phyloP scores from a whole-genome alignment of 805 yeast species.

The Saturnispora zaruensis region DNA sequence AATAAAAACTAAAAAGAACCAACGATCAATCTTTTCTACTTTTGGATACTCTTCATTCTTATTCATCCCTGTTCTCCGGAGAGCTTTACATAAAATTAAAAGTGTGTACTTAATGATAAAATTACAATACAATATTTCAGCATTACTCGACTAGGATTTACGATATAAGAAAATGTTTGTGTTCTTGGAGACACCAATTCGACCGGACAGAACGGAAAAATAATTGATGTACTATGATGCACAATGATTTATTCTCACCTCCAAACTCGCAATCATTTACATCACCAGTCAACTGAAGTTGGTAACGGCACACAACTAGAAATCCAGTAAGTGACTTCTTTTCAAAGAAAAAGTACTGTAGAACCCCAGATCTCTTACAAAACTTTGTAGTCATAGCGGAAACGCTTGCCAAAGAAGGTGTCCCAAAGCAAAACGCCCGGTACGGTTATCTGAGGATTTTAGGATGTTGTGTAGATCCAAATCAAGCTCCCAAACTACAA shows the following conservation, averaged over 20 bases:
- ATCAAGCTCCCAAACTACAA: constrained; percentile 8
- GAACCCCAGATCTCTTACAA: constrained; percentile 2
- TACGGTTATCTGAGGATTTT: constrained; percentile 12
- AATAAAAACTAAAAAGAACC: neutral
- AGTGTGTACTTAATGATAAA: constrained; percentile 2
- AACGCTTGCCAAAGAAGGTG: constrained; percentile 14
- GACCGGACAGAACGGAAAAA: constrained; percentile 15
- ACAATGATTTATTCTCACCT: constrained; percentile 18
- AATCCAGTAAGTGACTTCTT: neutral
- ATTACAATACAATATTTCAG: neutral
- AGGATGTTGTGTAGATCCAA: constrained; percentile 13
- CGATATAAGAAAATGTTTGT: constrained; percentile 18
- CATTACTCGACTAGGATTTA: neutral
- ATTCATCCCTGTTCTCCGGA: neutral
- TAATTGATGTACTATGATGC: constrained; percentile 30
- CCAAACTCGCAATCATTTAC: neutral
- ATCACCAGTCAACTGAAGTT: neutral
- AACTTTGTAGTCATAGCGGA: neutral
- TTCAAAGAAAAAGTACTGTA: neutral
- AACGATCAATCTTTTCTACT: neutral
- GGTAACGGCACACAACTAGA: neutral
- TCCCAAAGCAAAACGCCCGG: constrained; percentile 13
- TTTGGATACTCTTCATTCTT: constrained; percentile 1
- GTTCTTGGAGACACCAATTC: constrained; percentile 31
- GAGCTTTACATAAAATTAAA: neutral